These are phyloP conservation scores for Fusarium nematophilum DNA, from an alignment of 2,329 filamentous ascomycete species.

Conservation along the genomic window DNA sequence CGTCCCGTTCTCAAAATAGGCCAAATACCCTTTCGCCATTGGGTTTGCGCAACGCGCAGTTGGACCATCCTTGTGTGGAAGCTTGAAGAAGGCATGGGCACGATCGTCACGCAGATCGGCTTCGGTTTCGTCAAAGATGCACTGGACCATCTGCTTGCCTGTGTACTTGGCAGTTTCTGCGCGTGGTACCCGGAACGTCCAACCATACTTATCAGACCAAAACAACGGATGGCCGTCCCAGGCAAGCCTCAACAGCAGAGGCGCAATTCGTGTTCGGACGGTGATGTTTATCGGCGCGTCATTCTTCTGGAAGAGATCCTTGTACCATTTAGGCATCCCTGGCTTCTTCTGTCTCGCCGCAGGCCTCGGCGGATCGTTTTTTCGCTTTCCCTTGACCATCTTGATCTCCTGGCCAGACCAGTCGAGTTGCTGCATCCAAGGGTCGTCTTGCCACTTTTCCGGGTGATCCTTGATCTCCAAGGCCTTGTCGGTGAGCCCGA, in stretches of 20 bases:
- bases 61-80: conserved; percentile 96
- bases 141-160: conserved; percentile 76
- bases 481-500: conserved; percentile 80
- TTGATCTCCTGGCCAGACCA: conserved; percentile 94
- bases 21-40: conserved; percentile 88
- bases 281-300: conserved; percentile 79
- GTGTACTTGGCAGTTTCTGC: conserved; percentile 72
- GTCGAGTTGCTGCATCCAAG: conserved; percentile 93
- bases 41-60: conserved; percentile 85
- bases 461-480: conserved; percentile 77
- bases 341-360: conserved; percentile 90
- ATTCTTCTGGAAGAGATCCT: conserved; percentile 81
- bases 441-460: conserved; percentile 79
- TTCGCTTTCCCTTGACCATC: conserved; percentile 93
- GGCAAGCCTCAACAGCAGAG: conserved; percentile 81
- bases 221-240: conserved; percentile 92
- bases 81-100: conserved; percentile 82
- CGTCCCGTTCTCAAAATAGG: conserved; percentile 90
- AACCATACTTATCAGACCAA: conserved; percentile 94
- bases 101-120: conserved; percentile 72
- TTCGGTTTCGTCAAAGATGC: conserved; percentile 84
- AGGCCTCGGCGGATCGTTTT: conserved; percentile 80
- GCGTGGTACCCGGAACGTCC: conserved; percentile 84
- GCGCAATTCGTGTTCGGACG: conserved; percentile 88
- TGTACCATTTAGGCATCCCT: conserved; percentile 96